Evolutionary conservation across 2,329 filamentous ascomycete genomes (phyloP), one percentile per base, ranked within the genome.

Genomic region (Fusarium penzigii): DNA sequence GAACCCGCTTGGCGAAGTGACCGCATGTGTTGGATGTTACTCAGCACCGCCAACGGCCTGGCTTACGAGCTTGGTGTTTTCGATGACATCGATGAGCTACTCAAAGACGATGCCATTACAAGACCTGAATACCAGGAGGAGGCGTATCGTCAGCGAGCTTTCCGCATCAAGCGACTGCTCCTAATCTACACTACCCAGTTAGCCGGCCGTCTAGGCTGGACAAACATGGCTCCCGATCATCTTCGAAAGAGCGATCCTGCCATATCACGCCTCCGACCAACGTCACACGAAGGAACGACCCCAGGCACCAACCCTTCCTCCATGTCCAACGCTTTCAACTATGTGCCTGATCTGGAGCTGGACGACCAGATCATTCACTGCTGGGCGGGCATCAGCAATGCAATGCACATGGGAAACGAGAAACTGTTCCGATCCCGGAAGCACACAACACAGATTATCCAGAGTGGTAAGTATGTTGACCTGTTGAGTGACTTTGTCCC

Each of bases 11-110:
- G 93, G 91, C 83, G 93, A 63, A 91, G 88, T 58, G 93, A 97
- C 66, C 88, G 92, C 49, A 96, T 97, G 90, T 96, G 90, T 68
- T 97, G 93, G 93, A 97, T 97, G 91, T 78, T 97, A 13, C 80
- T 97, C 29, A 95, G 91, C 66, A 95, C 92, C 38, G 92, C 91
- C 13, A 89, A 93, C 77, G 89, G 92, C 1, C 78, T 97, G 38
- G 91, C 90, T 0, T 96, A 96, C 61, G 94, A 99, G 70, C 84
- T 99, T 32, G 94, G 94, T 11, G 91, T 99, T 2, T 99, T 97
- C 63, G 94, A 97, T 61, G 86, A 92, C 52, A 90, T 92, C 58
- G 90, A 89, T 52, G 89, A 92, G 63, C 68, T 85, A 62, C 71
- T 87, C 49, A 80, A 80, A 52, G 76, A 83, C 46, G 76, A 81